These are phyloP conservation scores for Solanum pinnatisectum DNA, from an alignment of 257 asterid genomes.

Conservation along the genomic window DNA sequence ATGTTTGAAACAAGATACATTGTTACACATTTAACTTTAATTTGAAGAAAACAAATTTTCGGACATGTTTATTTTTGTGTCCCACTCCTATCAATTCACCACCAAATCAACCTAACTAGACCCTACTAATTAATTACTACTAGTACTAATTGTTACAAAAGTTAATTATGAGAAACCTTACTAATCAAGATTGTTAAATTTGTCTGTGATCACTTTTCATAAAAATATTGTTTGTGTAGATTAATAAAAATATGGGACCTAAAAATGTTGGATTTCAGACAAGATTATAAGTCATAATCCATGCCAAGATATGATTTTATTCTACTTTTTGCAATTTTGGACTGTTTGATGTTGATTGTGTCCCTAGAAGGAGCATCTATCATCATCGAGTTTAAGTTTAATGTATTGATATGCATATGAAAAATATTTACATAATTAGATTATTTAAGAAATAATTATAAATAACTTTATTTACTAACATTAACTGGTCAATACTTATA, in stretches of 20 bases:
- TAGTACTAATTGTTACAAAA: not conserved
- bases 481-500: not conserved
- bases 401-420: no score
- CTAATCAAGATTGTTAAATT: not conserved
- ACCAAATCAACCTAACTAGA: not conserved
- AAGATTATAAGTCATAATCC: conserved; percentile 2
- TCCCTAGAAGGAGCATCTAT: not conserved
- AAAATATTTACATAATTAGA: not conserved
- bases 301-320: not conserved
- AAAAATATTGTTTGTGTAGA: not conserved
- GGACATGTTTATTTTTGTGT: not conserved
- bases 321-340: not conserved
- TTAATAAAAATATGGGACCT: not conserved
- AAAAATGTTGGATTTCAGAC: conserved; percentile 12
- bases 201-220: not conserved
- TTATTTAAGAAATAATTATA: not conserved
- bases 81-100: not conserved
- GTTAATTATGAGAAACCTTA: not conserved
- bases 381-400: not conserved
- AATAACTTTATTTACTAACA: not conserved
- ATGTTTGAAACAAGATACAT: not conserved
- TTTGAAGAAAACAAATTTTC: not conserved
- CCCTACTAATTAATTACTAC: not conserved
- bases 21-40: not conserved
- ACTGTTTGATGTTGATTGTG: not conserved